phyloP scores from a whole-genome alignment of 164 flowering plant species.

The Stephania yunnanensis region DNA sequence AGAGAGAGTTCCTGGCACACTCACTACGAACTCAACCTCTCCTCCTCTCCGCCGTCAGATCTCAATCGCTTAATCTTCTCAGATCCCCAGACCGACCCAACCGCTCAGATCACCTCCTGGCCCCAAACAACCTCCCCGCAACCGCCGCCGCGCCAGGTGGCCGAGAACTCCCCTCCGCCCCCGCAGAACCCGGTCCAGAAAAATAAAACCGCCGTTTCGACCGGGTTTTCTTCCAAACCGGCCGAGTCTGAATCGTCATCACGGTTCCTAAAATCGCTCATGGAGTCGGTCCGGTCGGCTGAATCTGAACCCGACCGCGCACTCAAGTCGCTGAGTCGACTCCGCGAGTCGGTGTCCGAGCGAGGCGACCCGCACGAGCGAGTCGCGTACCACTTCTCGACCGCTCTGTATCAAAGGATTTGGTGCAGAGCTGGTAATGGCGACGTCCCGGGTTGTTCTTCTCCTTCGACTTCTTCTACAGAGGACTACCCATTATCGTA shows the following conservation, averaged over 20 bases:
- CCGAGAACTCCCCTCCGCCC: background rate
- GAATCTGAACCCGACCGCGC: slow-evolving; percentile 60
- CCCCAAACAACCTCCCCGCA: background rate
- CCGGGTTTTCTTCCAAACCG: slow-evolving; percentile 9
- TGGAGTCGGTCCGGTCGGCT: slow-evolving; percentile 54
- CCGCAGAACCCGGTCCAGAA: background rate
- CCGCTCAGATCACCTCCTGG: background rate
- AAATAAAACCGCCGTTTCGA: background rate
- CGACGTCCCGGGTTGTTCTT: slow-evolving; percentile 1
- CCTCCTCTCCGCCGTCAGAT: slow-evolving; percentile 45
- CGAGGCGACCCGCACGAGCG: slow-evolving; percentile 66
- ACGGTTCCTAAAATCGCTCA: slow-evolving; percentile 41
- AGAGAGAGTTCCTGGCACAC: slow-evolving; percentile 54
- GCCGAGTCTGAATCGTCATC: slow-evolving; percentile 20
- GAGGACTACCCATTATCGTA: slow-evolving; percentile 65
- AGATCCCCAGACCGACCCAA: slow-evolving; percentile 12
- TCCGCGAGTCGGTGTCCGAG: slow-evolving; percentile 50
- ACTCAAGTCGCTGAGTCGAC: slow-evolving; percentile 32
- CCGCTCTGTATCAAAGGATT: slow-evolving; percentile 47
- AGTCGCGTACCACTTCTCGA: slow-evolving; percentile 60
- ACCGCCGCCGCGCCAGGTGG: background rate
- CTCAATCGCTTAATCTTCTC: slow-evolving; percentile 30
- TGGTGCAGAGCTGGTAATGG: slow-evolving; percentile 9
- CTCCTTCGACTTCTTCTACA: slow-evolving; percentile 22
- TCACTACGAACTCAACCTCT: slow-evolving; percentile 44